Conservation (phyloP, 352 stramenopile genomes). For the Phytophthora macrochlamydospora region DNA sequence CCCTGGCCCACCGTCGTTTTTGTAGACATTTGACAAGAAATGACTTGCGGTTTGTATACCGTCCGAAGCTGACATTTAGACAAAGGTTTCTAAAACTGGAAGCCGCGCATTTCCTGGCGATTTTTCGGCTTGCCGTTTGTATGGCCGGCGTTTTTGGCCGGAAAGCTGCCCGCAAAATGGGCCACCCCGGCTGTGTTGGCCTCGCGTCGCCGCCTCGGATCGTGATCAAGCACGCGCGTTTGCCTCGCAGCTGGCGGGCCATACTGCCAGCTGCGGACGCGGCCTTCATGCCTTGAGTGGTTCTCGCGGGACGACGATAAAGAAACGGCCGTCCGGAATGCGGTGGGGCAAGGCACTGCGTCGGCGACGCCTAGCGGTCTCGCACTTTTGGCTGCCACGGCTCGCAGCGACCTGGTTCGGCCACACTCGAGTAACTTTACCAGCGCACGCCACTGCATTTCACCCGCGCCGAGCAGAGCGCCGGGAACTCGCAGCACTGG, state of each 20-base stretch:
- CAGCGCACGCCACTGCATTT: background rate
- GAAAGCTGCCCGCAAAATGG: background rate
- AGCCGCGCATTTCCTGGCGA: too few species aligned
- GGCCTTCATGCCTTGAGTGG: background rate
- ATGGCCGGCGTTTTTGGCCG: too few species aligned
- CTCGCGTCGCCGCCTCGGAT: background rate
- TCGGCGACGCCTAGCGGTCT: background rate
- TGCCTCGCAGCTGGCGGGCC: background rate
- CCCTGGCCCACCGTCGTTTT: background rate
- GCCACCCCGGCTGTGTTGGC: background rate
- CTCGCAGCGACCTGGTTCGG: background rate
- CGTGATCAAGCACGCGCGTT: background rate
- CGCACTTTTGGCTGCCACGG: background rate
- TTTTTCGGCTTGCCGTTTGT: too few species aligned
- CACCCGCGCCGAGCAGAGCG: background rate
- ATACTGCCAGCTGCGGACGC: background rate
- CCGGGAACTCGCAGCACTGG: background rate
- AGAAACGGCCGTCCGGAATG: background rate
- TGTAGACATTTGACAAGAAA: background rate
- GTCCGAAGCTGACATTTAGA: too few species aligned
- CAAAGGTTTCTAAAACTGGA: too few species aligned
- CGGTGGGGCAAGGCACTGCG: background rate
- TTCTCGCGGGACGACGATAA: background rate
- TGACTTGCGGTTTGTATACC: background rate
- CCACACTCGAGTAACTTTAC: background rate